Conservation (phyloP, 2,329 filamentous ascomycete species). For the Diplocarpon rosae region DNA sequence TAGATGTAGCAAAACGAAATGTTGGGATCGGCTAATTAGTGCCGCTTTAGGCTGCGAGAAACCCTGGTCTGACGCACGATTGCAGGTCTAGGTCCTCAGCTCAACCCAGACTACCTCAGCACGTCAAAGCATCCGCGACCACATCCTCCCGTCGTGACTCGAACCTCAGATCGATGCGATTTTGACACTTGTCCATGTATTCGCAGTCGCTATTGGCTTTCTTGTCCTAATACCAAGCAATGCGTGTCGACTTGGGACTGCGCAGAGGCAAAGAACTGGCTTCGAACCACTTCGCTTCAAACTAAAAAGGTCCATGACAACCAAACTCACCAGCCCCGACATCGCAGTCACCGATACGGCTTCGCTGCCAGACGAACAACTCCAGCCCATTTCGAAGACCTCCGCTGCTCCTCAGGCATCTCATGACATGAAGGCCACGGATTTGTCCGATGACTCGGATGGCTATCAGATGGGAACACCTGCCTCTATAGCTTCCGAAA, state of each 20-base stretch:
- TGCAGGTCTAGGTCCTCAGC: neutral
- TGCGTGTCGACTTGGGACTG: conserved; percentile 12
- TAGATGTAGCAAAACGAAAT: too few relatives aligned
- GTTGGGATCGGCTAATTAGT: neutral
- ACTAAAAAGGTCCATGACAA: conserved; percentile 19
- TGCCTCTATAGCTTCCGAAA: conserved; percentile 13
- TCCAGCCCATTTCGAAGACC: conserved; percentile 20
- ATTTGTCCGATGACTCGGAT: conserved; percentile 13
- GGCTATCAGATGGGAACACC: conserved; percentile 14
- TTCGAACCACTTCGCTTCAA: conserved; percentile 13
- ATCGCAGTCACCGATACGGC: conserved; percentile 20
- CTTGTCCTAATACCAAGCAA: conserved; percentile 12
- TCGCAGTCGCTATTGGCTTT: conserved; percentile 1
- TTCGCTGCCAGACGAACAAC: conserved; percentile 24
- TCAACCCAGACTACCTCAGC: neutral
- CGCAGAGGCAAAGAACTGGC: conserved; percentile 19
- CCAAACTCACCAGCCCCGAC: conserved; percentile 19
- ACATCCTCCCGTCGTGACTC: neutral
- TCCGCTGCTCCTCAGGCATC: conserved; percentile 20
- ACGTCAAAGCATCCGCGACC: neutral
- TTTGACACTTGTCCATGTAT: neutral
- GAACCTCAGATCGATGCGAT: neutral
- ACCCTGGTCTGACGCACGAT: too few relatives aligned
- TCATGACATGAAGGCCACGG: conserved; percentile 15
- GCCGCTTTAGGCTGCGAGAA: neutral